These are phyloP conservation scores for Aspergillus udagawae DNA, from an alignment of 2,329 filamentous ascomycete species.

Conservation along the genomic window DNA sequence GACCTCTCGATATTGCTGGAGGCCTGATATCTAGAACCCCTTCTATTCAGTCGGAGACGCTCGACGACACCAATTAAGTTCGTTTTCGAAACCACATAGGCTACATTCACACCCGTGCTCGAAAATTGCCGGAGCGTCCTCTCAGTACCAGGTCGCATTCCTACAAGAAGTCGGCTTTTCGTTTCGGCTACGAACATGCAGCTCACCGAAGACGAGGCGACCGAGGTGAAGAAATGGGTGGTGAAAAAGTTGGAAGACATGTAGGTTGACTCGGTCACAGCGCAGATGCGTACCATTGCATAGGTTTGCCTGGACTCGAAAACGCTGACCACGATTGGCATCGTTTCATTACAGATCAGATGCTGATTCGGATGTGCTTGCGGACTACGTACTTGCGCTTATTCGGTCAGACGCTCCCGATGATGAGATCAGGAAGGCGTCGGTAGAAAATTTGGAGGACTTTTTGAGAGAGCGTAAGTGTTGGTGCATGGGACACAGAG, in stretches of 20 bases:
- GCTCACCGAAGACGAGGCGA: constrained; percentile 51
- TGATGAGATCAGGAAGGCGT: constrained; percentile 50
- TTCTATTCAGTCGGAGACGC: neutral
- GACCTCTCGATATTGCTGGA: neutral
- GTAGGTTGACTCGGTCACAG: constrained; percentile 32
- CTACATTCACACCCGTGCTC: neutral
- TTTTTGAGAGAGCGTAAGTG: constrained; percentile 53
- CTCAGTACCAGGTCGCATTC: neutral
- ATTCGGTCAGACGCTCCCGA: constrained; percentile 54
- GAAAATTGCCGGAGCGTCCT: neutral
- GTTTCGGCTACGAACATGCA: constrained; percentile 41
- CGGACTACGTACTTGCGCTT: constrained; percentile 59
- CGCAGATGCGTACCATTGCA: neutral
- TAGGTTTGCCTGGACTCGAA: neutral
- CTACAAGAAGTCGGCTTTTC: neutral
- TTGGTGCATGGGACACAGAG: neutral
- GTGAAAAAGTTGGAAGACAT: constrained; percentile 56
- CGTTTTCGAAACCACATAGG: neutral
- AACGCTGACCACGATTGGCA: constrained; percentile 1
- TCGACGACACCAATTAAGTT: neutral
- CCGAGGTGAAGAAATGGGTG: constrained; percentile 55
- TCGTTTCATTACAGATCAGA: constrained; percentile 46
- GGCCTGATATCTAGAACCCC: neutral
- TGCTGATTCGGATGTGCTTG: constrained; percentile 58
- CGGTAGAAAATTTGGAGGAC: constrained; percentile 54